A percentile compares a stretch with the other conserved stretches of the same genome.
Conservation (phyloP, 1,284 basidiomycete species). For the Pyrrhoderma noxium region DNA sequence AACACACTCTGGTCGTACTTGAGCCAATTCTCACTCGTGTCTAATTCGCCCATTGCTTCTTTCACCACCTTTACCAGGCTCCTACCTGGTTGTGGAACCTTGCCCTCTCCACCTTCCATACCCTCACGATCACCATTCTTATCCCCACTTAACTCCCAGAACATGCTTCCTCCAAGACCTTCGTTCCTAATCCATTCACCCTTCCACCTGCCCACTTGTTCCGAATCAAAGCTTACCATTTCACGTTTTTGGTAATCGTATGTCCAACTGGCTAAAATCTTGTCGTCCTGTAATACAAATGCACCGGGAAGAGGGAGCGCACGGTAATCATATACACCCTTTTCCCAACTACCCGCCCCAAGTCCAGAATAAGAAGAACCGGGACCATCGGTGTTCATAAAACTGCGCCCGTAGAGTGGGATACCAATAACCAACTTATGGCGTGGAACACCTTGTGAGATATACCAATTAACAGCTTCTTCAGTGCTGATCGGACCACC, state of each 20-base stretch:
- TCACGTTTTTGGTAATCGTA: conserved; percentile 63
- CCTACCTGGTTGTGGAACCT: conserved; percentile 49
- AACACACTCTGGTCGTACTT: conserved; percentile 64
- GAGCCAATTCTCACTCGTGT: conserved; percentile 63
- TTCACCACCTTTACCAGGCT: conserved; percentile 66
- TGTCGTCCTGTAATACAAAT: conserved; percentile 50
- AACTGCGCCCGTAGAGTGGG: conserved; percentile 88
- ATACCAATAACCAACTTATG: conserved; percentile 85
- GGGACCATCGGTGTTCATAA: conserved; percentile 79
- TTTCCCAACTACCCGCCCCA: conserved; percentile 70
- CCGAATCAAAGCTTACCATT: conserved; percentile 77
- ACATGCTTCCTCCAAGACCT: conserved; percentile 76
- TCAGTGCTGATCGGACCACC: conserved; percentile 59
- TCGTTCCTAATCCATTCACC: conserved; percentile 67
- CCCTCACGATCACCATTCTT: conserved; percentile 58
- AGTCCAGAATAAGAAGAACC: conserved; percentile 72
- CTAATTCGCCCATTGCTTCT: conserved; percentile 67
- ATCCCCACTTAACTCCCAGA: conserved; percentile 80
- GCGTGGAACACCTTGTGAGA: conserved; percentile 60
- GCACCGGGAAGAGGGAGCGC: conserved; percentile 67
- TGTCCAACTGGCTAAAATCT: conserved; percentile 61
- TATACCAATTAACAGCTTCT: conserved; percentile 72
- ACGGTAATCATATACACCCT: conserved; percentile 78
- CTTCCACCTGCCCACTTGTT: conserved; percentile 61
- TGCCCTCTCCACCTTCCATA: conserved; percentile 63